Base-by-base conservation (phyloP, 164 flowering plant species). In the Litsea cubeba region DNA sequence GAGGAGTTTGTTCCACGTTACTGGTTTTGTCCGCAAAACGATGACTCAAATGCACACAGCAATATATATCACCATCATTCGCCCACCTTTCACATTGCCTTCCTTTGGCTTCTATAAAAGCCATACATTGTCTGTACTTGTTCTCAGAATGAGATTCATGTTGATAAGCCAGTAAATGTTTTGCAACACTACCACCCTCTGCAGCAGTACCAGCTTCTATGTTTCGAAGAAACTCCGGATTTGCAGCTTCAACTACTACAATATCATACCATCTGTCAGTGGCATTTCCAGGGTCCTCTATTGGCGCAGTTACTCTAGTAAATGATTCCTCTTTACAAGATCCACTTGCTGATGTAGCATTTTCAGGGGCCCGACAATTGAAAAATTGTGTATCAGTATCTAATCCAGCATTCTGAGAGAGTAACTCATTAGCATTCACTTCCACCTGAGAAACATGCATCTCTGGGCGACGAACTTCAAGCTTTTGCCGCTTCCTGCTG, bases 21-120 rank as follows among this genome's bases (percentile, higher is more conserved):
- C 82, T 73, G 70, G 88, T 72, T 75, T 79, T 83, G 20, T 84
- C 82, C 23, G 66, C 71, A 73, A 87, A 88, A 72, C 87, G 90
- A 82, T 87, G 80, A 35, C 89, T 82, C 87, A 93, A 83, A 80
- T 96, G 99, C 67, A 92, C 96, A 87, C 97, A 92, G 76, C 99
- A 96, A 75, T 91, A 94, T 66, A 87, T 84, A 82, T 91, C 95
- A 62, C 97, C 97, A 28, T 93, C 99, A 79, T 87, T 96, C 63
- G 98, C 99, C 87, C 89, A 94, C 84, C 98, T 88, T 68, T 87
- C 95, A 80, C 99, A 96, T 68, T 91, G 95, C 83, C 99, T 87
- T 77, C 97, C 97, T 80, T 96, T 96, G 0, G 97, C 82, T 84
- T 92, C 99, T 78, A 93, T 87, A 76, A 89, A 94, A 71, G 99